Evolutionary conservation across 2,329 filamentous ascomycete genomes (phyloP).

Genomic region (Cadophora malorum): DNA sequence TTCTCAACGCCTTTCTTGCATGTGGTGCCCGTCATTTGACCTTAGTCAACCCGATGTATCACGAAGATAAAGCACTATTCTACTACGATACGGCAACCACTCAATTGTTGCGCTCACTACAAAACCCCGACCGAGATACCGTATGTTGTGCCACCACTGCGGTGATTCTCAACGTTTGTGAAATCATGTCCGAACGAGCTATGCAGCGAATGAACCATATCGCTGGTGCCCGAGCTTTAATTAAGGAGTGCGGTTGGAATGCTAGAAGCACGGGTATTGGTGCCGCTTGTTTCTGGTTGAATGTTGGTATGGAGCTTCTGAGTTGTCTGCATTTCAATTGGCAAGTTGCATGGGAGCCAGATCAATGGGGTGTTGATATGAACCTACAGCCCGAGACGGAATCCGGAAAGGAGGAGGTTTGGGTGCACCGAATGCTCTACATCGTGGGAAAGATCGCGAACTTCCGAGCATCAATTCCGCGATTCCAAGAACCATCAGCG

Average conservation of each 20-base stretch:
- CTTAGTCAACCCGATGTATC: slow-evolving; percentile 71
- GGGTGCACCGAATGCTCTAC: slow-evolving; percentile 89
- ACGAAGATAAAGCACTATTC: slow-evolving; percentile 77
- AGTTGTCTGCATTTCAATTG: slow-evolving; percentile 88
- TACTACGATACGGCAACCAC: slow-evolving; percentile 89
- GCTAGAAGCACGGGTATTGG: slow-evolving; percentile 80
- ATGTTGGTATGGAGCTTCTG: slow-evolving; percentile 88
- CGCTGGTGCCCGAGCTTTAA: slow-evolving; percentile 80
- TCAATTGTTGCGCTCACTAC: slow-evolving; percentile 75
- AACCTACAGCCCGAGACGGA: slow-evolving; percentile 65
- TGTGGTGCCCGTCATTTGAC: slow-evolving; percentile 86
- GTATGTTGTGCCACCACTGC: slow-evolving; percentile 86
- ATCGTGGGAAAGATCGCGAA: slow-evolving; percentile 87
- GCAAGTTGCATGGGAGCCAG: slow-evolving; percentile 86
- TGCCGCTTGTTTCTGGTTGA: slow-evolving; percentile 92
- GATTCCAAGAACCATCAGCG: slow-evolving; percentile 63
- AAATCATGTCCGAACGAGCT: slow-evolving; percentile 85
- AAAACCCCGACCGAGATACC: slow-evolving; percentile 84
- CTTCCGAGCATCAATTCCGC: slow-evolving; percentile 75
- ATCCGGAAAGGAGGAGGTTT: slow-evolving; percentile 76
- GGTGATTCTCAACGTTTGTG: slow-evolving; percentile 88
- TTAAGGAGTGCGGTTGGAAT: slow-evolving; percentile 90
- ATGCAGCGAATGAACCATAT: slow-evolving; percentile 88
- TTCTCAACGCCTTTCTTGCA: slow-evolving; percentile 86
- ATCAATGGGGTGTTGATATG: slow-evolving; percentile 88